A percentile compares a stretch with the other conserved stretches of the same genome.
Evolutionary conservation across 805 yeast species (phyloP).

Genomic region (Kregervanrija fluxuum): DNA sequence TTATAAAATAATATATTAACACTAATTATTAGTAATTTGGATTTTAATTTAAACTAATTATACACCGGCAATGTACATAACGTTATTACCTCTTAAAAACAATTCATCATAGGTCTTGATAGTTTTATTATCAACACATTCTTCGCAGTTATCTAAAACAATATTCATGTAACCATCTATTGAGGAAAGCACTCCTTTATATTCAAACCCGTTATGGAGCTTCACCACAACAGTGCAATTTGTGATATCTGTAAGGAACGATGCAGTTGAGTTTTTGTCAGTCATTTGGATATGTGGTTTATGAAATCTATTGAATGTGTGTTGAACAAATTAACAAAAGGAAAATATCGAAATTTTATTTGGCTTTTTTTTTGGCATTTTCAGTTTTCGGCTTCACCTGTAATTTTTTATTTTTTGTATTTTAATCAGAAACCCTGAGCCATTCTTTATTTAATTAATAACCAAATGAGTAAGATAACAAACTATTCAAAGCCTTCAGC

Average conservation of each 20-base stretch:
- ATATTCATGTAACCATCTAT: conserved; percentile 97
- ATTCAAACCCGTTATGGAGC: conserved; percentile 80
- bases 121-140: conserved; percentile 44
- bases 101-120: conserved; percentile 62
- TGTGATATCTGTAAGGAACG: conserved; percentile 69
- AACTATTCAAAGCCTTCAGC: conserved; percentile 19
- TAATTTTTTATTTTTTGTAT: no score
- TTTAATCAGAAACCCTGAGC: no score
- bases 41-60: background rate
- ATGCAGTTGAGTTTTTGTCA: conserved; percentile 2
- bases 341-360: no score
- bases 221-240: conserved; percentile 79
- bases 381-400: no score
- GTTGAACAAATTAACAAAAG: no score
- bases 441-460: no score
- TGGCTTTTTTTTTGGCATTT: no score
- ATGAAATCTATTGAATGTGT: no score
- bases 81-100: conserved; percentile 82
- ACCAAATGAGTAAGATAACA: background rate
- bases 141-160: conserved; percentile 73
- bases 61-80: conserved; percentile 37
- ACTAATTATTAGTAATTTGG: background rate
- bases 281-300: no score
- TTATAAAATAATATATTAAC: background rate
- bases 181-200: conserved; percentile 58